Conservation (phyloP, 2,329 filamentous ascomycete genomes). For the Fusarium setosum region DNA sequence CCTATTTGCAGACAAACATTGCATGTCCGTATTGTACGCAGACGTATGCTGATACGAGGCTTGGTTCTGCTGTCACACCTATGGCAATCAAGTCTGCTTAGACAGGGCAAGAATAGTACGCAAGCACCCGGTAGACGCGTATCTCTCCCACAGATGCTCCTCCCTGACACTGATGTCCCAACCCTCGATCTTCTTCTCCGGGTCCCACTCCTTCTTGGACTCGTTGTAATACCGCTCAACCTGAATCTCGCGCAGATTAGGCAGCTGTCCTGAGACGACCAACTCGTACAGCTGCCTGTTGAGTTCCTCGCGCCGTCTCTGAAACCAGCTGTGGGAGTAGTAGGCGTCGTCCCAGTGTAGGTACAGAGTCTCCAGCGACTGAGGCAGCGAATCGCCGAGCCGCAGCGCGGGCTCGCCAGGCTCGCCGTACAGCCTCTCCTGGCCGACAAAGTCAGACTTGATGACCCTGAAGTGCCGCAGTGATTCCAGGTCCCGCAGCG, state of each 20-base stretch:
- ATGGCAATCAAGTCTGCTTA: not conserved
- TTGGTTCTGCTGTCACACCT: too few relatives aligned
- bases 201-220: not conserved
- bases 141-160: not conserved
- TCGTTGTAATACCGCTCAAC: not conserved
- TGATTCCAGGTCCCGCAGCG: conserved; percentile 2
- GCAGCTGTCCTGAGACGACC: not conserved
- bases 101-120: not conserved
- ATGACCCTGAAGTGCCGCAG: conserved; percentile 1
- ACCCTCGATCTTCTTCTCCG: not conserved
- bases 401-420: not conserved
- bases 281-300: not conserved
- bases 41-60: too few relatives aligned
- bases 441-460: not conserved
- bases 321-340: accelerated
- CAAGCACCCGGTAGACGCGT: not conserved
- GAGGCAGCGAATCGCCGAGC: not conserved
- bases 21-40: too few relatives aligned
- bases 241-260: conserved; percentile 10
- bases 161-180: not conserved
- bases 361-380: conserved; percentile 8
- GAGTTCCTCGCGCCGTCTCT: not conserved
- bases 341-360: not conserved
- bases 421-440: not conserved
- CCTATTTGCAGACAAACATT: too few relatives aligned